A percentile compares a stretch with the other conserved stretches of the same genome.
phyloP scores from a whole-genome alignment of 1,284 basidiomycete species.

The Apiotrichum mycotoxinovorans region DNA sequence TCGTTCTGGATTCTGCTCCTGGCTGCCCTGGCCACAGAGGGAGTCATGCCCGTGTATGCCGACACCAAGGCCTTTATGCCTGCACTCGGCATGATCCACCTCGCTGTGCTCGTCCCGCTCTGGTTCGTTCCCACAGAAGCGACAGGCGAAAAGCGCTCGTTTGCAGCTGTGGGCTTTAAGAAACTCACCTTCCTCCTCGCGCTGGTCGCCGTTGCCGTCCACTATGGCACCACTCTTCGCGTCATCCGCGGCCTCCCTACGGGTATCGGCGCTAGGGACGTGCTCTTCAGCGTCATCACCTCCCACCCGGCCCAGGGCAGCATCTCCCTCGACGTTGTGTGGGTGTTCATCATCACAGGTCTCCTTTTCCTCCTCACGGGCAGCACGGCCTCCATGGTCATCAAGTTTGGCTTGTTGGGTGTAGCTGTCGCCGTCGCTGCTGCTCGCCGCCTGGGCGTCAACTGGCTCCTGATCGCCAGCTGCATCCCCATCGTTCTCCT shows the following conservation, averaged over 20 bases:
- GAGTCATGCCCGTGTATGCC: constrained; percentile 56
- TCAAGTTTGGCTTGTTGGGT: constrained; percentile 18
- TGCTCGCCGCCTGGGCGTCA: constrained; percentile 27
- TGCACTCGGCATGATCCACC: constrained; percentile 64
- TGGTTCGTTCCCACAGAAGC: constrained; percentile 19
- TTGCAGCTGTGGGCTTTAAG: constrained; percentile 19
- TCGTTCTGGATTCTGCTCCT: constrained; percentile 55
- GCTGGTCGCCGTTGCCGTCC: constrained; percentile 46
- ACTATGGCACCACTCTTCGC: constrained; percentile 44
- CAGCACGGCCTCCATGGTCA: constrained; percentile 18
- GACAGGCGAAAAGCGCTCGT: neutral
- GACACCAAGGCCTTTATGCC: constrained; percentile 56
- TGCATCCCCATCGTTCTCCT: constrained; percentile 37
- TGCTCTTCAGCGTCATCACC: constrained; percentile 45
- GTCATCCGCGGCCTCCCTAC: constrained; percentile 20
- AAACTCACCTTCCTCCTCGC: constrained; percentile 53
- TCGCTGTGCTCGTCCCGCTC: constrained; percentile 59
- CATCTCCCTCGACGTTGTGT: constrained; percentile 64
- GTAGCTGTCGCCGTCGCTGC: constrained; percentile 3
- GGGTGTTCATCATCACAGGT: constrained; percentile 43
- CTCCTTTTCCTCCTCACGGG: constrained; percentile 41
- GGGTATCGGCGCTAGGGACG: constrained; percentile 5
- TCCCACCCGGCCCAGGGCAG: constrained; percentile 63
- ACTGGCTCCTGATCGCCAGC: constrained; percentile 38
- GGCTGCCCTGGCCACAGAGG: constrained; percentile 55